A percentile compares a stretch with the other conserved stretches of the same genome.
Evolutionary conservation across 2,329 filamentous ascomycete species (phyloP).

Genomic region (Plectosphaerella sp.): DNA sequence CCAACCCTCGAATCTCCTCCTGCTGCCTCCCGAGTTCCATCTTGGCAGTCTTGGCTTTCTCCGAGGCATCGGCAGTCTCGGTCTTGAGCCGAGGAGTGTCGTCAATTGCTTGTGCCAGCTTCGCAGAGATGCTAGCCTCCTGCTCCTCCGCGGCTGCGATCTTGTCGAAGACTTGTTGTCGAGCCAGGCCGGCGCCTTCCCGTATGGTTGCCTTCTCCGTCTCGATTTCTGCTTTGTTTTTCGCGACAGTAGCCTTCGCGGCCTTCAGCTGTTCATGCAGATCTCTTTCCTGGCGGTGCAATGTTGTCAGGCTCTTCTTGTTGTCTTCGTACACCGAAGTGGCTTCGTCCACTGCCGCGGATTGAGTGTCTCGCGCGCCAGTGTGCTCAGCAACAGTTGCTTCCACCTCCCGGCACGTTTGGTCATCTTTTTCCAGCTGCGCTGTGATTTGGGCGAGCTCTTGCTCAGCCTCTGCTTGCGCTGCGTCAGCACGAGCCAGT

Average conservation of each 20-base stretch:
- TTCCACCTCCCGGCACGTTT: background rate
- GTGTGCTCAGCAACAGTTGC: slow-evolving; percentile 16
- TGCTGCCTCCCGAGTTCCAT: background rate
- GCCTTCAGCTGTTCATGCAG: slow-evolving; percentile 57
- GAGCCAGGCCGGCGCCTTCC: slow-evolving; percentile 65
- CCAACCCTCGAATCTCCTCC: slow-evolving; percentile 13
- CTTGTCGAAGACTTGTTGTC: slow-evolving; percentile 40
- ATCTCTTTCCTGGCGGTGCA: slow-evolving; percentile 61
- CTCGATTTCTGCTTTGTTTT: slow-evolving; percentile 41
- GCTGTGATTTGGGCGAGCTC: slow-evolving; percentile 18
- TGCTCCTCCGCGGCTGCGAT: slow-evolving; percentile 19
- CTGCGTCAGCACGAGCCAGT: slow-evolving; percentile 20
- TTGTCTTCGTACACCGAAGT: slow-evolving; percentile 43
- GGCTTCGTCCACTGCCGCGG: slow-evolving; percentile 32
- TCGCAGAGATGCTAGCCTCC: slow-evolving; percentile 9
- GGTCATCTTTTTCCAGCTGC: background rate
- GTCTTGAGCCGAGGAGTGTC: background rate
- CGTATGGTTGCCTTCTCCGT: slow-evolving; percentile 59
- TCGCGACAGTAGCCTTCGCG: slow-evolving; percentile 47
- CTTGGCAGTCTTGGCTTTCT: slow-evolving; percentile 1
- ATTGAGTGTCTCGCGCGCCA: slow-evolving; percentile 27
- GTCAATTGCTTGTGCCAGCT: background rate
- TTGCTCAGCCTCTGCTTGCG: slow-evolving; percentile 24
- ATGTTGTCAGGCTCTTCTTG: slow-evolving; percentile 46
- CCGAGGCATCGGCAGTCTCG: background rate